These are phyloP conservation scores for Coemansia sp. DNA, from an alignment of 192 early-diverging fungal genomes.

Conservation along the genomic window DNA sequence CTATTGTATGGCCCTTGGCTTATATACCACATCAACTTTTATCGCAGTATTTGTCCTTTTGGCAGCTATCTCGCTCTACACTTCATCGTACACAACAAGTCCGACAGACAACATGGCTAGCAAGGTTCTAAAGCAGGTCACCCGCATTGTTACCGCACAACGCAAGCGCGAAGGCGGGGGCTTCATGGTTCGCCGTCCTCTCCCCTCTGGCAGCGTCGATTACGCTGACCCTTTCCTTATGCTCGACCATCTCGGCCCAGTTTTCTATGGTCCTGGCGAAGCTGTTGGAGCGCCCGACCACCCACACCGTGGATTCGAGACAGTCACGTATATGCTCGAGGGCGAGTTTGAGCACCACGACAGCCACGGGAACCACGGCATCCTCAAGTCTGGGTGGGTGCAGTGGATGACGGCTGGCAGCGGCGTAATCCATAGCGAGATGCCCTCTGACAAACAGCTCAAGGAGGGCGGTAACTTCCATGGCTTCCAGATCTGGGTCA, in stretches of 20 bases:
- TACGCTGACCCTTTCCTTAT: constrained; percentile 91
- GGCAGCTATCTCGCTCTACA: constrained; percentile 26
- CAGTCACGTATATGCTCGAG: constrained; percentile 72
- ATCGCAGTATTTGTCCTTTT: constrained; percentile 52
- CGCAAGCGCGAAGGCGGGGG: constrained; percentile 79
- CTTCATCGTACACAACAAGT: constrained; percentile 12
- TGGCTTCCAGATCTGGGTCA: constrained; percentile 80
- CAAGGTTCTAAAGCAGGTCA: constrained; percentile 49
- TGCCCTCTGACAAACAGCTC: constrained; percentile 60
- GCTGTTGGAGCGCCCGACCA: constrained; percentile 71
- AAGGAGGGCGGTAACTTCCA: constrained; percentile 52
- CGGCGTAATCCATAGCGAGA: constrained; percentile 78
- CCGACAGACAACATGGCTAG: constrained; percentile 29
- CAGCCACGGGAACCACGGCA: constrained; percentile 73
- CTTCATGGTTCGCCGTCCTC: constrained; percentile 77
- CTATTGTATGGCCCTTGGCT: constrained; percentile 30
- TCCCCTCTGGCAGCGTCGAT: constrained; percentile 67
- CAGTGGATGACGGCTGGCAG: constrained; percentile 84
- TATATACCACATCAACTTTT: constrained; percentile 16
- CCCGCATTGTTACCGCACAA: constrained; percentile 48
- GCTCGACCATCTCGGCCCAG: constrained; percentile 73
- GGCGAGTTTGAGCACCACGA: constrained; percentile 78
- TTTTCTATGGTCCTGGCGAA: constrained; percentile 60
- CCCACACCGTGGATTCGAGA: constrained; percentile 84
- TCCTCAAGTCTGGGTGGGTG: constrained; percentile 67